Evolutionary conservation across 1,284 basidiomycete species (phyloP).

Genomic region (Tylopilus orsonianus): DNA sequence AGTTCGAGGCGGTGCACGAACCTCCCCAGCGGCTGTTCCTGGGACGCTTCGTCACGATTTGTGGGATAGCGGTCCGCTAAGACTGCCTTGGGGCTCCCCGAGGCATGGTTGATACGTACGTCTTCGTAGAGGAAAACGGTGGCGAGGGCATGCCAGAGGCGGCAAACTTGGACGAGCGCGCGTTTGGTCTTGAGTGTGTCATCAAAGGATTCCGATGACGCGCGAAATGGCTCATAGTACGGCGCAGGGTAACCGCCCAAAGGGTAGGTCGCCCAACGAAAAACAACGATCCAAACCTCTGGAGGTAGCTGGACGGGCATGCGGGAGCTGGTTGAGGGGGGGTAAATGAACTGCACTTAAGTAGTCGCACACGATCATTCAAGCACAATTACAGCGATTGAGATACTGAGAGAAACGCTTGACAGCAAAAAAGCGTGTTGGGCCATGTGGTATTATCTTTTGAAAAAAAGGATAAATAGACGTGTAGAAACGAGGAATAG

Average conservation of each 20-base stretch:
- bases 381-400: constrained; percentile 1
- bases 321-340: not conserved
- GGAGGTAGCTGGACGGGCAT: constrained; percentile 38
- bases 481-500: constrained; percentile 24
- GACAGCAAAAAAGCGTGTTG: constrained; percentile 15
- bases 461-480: constrained; percentile 31
- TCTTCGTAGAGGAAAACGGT: constrained; percentile 53
- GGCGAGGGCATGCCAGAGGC: constrained; percentile 49
- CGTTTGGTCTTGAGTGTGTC: constrained; percentile 33
- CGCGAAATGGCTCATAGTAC: constrained; percentile 45
- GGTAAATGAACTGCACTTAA: not conserved
- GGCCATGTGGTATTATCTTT: constrained; percentile 34
- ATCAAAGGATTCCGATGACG: constrained; percentile 26
- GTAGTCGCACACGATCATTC: constrained; percentile 6
- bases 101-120: constrained; percentile 41
- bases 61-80: constrained; percentile 26
- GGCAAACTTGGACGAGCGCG: constrained; percentile 54
- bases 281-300: constrained; percentile 53
- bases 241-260: constrained; percentile 28
- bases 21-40: constrained; percentile 37
- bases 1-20: constrained; percentile 54
- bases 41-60: constrained; percentile 11
- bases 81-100: constrained; percentile 33
- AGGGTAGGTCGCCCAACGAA: constrained; percentile 42
- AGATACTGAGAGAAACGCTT: constrained; percentile 5